Evolutionary conservation across 768 basidiomycete species (phyloP), one percentile per base, ranked within the genome.

Genomic region (Suillus spraguei): DNA sequence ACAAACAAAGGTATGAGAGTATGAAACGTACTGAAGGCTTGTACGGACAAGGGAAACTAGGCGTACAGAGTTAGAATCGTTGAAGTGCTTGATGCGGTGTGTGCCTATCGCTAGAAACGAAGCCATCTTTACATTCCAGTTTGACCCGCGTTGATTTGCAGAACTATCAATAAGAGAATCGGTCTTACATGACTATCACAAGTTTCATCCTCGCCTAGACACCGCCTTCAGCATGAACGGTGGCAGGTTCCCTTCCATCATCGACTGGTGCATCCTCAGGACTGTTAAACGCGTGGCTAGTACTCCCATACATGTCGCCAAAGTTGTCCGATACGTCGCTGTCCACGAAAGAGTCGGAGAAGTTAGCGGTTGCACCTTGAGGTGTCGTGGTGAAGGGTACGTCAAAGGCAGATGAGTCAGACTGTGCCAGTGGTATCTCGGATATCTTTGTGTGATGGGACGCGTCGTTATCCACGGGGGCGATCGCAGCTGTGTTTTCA

Each of bases 91-190:
- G 11, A 38, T 38, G 11, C 36, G 4, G 36, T 10, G 36, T 38
- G 36, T 13, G 38, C 13, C 38, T 3, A 38, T 38, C 38, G 2
- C 38, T 38, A 38, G 38, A 38, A 13, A 11, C 38, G 13, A 38
- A 38, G 38, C 13, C 11, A 38, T 13, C 38, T 36, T 36, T 36
- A 36, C 36, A 28, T 28, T 28, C 38, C 42, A 9, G 8, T 44
- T 44, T 28, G 16, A 50, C 28, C 28, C 65, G 52, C 50, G 65
- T 64, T 66, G 39, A 61, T 65, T 71, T 63, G 63, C 39, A 44
- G 20, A 3, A 36, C 24, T 58, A 32, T n/a, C 17, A 17, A 32
- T 8, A 13, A 41, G 24, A 39, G 10, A 22, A 14, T 24, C 2
- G 17, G 17, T 9, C 5, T 2, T 52, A 33, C 24, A 39, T 5